Evolutionary conservation across 2,329 filamentous ascomycete genomes (phyloP).

Genomic region (Hirsutella rhossiliensis): DNA sequence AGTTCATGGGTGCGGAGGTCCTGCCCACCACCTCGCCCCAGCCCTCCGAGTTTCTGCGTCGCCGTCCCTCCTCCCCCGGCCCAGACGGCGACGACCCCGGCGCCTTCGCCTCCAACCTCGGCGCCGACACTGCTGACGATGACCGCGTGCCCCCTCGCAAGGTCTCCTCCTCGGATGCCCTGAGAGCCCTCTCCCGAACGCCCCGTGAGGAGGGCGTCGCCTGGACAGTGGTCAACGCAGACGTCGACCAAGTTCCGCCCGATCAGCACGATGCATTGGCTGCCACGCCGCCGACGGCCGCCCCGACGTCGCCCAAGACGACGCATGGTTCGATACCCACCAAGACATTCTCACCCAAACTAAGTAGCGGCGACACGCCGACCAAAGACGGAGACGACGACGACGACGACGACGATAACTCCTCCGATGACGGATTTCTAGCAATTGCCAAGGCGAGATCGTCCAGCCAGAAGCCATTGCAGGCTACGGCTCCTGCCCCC

Average conservation of each 20-base stretch:
- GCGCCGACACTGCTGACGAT: slow-evolving; percentile 26
- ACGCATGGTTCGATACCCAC: neutral
- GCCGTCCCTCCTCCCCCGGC: slow-evolving; percentile 12
- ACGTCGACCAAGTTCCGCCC: slow-evolving; percentile 13
- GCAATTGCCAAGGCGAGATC: slow-evolving; percentile 25
- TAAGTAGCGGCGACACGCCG: neutral
- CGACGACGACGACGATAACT: slow-evolving; percentile 15
- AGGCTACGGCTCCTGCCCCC: neutral
- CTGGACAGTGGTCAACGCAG: slow-evolving; percentile 36
- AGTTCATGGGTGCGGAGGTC: slow-evolving; percentile 47
- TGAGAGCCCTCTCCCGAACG: slow-evolving; percentile 37
- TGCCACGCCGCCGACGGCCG: neutral
- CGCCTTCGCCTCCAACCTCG: slow-evolving; percentile 18
- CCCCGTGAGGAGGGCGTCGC: slow-evolving; percentile 37
- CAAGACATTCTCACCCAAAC: neutral
- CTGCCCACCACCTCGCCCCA: slow-evolving; percentile 46
- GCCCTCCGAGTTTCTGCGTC: slow-evolving; percentile 18
- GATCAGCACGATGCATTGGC: neutral
- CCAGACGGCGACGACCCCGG: slow-evolving; percentile 13
- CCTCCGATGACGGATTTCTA: slow-evolving; percentile 28
- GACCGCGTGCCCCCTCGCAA: slow-evolving; percentile 36
- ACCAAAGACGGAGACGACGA: slow-evolving; percentile 2
- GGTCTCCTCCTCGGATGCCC: slow-evolving; percentile 41
- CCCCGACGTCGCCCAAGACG: neutral
- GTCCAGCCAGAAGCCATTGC: slow-evolving; percentile 4